Evolutionary conservation across 495 filamentous ascomycete genomes (phyloP), one percentile per base, ranked within the genome.

Genomic region (Durotheca rogersii): DNA sequence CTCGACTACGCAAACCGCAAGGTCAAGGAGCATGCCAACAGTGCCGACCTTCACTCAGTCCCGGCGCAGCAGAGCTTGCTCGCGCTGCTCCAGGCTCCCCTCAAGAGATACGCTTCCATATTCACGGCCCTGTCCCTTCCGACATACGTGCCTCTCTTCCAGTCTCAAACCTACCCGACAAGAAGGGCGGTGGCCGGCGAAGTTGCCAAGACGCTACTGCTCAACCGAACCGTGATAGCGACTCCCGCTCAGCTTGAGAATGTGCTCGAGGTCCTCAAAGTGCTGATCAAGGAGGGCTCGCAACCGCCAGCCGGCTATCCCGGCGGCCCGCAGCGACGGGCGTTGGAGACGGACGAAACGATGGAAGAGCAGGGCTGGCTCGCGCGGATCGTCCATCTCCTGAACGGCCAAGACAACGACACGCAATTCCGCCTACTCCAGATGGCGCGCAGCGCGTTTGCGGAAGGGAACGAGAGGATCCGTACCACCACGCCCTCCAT

Each of bases 311-410:
- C 79, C 33, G 88, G 89, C 18, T 95, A 95, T 61, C 87, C 90
- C 7, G 89, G 89, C 4, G 79, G 84, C 19, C 84, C 87, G 70
- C 68, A 85, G 78, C 62, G 86, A 72, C 86, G 94, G 56, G 74
- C 77, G 4, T 36, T 82, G 20, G 81, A 84, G 63, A 96, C 94
- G 1, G 94, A 97, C 31, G 93, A 98, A 69, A 96, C 92, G 0
- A 82, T 97, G 51, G 91, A 96, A 67, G 93, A 97, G 68, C 93
- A 98, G 76, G 93, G 93, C 27, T 95, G 90, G 86, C 73, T 98
- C 38, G 93, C 94, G 32, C 78, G 94, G 61, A 80, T 98, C 45
- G 82, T 96, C 15, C 94, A 98, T 70, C 74, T 97, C 21, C 81
- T 98, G 21, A 74, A 90, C 49, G 84, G 81, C 10, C 74, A 87